Base-by-base conservation (phyloP, 2,329 filamentous ascomycete genomes). In the Zymoseptoria ardabiliae region DNA sequence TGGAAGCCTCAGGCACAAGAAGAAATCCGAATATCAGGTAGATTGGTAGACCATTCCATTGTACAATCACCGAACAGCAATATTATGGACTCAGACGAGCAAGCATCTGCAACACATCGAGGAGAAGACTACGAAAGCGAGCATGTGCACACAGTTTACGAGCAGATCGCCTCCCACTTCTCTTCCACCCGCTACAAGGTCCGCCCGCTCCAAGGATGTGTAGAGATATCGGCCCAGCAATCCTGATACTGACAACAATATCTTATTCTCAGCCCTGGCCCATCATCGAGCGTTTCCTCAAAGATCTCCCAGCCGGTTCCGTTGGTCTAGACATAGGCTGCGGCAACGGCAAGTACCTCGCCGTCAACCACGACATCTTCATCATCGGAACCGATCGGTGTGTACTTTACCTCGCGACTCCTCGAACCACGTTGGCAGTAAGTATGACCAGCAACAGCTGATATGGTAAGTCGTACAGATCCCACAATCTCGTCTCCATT, bases 281-380 rank as follows among this genome's bases (percentile, higher is more conserved):
- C 21, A 87, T 95, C 67, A 89, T 97, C 58, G 84, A 91, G 63
- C 79, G 79, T 41, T 97, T 97, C 73, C 82, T 97, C 41, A 77
- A 79, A 54, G 77, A 78, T 30, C 82, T 89, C 53, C 72, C 80
- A 0, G 76, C 85, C 11, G 93, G 92, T 23, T 83, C 89, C 54
- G 76, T 97, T 58, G 94, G 94, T 9, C 81, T 96, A 30, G 94
- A 99, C 75, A 81, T 97, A 58, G 94, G 94, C 61, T 97, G 94
- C 76, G 94, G 94, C 61, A 99, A 99, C 77, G 94, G 94, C 66
- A 97, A 97, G 79, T 97, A 97, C 73, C 79, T 97, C 61, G 79
- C 82, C 61, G 88, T 96, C 59, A 95, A 95, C 75, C 81, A 80
- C 21, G 76, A 84, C 67, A 77, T 96, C 54, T 91, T 89, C 76